phyloP scores from a whole-genome alignment of 2,329 filamentous ascomycete genomes.

The Exserohilum turcica region DNA sequence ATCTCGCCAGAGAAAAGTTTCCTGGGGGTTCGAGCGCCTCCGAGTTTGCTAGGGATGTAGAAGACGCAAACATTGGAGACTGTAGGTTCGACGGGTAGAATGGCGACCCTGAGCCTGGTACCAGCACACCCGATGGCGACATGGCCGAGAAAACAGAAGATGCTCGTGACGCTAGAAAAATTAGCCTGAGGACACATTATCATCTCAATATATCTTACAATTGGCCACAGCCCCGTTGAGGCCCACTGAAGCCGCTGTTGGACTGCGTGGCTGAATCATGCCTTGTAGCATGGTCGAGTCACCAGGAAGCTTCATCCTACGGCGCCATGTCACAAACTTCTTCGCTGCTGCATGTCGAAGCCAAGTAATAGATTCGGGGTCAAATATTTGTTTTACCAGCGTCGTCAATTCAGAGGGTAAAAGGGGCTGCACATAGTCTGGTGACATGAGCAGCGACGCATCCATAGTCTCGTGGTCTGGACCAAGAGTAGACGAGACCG shows the following conservation, averaged over 20 bases:
- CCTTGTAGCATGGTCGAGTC: conserved; percentile 37
- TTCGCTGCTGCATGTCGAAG: conserved; percentile 81
- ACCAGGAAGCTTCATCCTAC: conserved; percentile 43
- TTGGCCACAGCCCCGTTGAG: conserved; percentile 32
- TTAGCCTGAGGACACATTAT: conserved; percentile 13
- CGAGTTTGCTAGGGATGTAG: conserved; percentile 37
- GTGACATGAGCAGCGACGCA: conserved; percentile 89
- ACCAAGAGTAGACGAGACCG: conserved; percentile 74
- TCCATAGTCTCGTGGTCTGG: conserved; percentile 85
- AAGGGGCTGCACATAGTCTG: conserved; percentile 84
- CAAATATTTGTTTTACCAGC: conserved; percentile 77
- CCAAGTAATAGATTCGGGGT: conserved; percentile 76
- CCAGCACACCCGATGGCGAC: conserved; percentile 48
- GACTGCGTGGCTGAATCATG: conserved; percentile 31
- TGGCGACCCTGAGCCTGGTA: conserved; percentile 41
- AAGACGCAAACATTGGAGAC: conserved; percentile 44
- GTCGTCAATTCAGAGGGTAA: conserved; percentile 72
- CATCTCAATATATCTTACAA: conserved; percentile 18
- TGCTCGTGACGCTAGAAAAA: conserved; percentile 36
- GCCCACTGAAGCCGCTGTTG: conserved; percentile 39
- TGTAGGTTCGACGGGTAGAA: conserved; percentile 44
- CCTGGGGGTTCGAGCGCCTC: conserved; percentile 33
- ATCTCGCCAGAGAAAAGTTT: conserved; percentile 51
- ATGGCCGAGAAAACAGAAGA: conserved; percentile 44
- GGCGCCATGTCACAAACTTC: conserved; percentile 77